Conservation (phyloP, 306 rosid genomes). For the Cicer judaicum region DNA sequence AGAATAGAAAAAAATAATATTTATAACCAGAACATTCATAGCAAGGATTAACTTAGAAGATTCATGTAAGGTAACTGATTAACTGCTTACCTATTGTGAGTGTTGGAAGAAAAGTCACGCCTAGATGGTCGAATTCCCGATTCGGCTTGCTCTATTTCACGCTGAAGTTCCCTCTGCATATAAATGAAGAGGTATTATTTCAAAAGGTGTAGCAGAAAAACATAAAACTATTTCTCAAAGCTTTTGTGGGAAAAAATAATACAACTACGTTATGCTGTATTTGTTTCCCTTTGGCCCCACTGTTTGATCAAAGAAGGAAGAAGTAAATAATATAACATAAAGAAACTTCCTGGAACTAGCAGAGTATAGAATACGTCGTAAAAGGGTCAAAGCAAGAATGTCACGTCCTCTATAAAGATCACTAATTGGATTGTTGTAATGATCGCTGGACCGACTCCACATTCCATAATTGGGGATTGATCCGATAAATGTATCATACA, state of each 20-base stretch:
- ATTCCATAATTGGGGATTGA: constrained; percentile 1
- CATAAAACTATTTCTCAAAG: constrained; percentile 26
- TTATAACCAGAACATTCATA: not conserved
- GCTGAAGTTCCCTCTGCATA: constrained; percentile 87
- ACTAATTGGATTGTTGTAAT: constrained; percentile 1
- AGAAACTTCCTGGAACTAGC: constrained; percentile 1
- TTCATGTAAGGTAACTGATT: constrained; percentile 3
- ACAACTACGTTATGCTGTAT: not conserved
- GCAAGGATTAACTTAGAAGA: not conserved
- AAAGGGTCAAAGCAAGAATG: constrained; percentile 1
- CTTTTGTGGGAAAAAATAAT: not conserved
- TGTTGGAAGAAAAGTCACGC: constrained; percentile 78
- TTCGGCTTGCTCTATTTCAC: constrained; percentile 92
- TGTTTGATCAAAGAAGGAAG: not conserved
- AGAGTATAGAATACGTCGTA: not conserved
- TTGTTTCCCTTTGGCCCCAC: not conserved
- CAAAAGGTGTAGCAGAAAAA: constrained; percentile 16
- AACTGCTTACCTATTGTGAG: constrained; percentile 70
- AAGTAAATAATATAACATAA: constrained; percentile 14
- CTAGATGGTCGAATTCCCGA: constrained; percentile 79
- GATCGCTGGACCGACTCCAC: constrained; percentile 30
- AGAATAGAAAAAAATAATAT: not conserved
- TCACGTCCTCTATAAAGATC: not conserved
- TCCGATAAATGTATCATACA: constrained; percentile 13
- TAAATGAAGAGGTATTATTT: constrained; percentile 34